phyloP scores from a whole-genome alignment of 2,329 filamentous ascomycete species.

The Macrophomina pseudophaseolina region DNA sequence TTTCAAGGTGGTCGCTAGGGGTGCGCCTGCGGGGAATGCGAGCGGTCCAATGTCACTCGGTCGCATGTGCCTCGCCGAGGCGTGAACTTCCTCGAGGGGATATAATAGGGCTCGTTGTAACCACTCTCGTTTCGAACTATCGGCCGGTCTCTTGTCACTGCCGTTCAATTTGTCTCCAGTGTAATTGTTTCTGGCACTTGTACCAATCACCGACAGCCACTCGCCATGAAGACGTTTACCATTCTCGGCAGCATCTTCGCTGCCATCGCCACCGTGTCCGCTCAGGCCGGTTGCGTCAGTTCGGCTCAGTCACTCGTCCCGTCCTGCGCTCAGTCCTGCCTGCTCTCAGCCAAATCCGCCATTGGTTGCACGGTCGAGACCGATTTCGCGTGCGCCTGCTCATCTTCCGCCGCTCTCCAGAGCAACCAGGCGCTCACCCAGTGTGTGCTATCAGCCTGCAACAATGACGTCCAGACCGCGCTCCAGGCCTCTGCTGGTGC shows the following conservation, averaged over 20 bases:
- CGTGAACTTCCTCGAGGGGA: background rate
- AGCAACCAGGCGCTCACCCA: slow-evolving; percentile 6
- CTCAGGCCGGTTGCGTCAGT: slow-evolving; percentile 22
- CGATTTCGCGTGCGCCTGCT: slow-evolving; percentile 22
- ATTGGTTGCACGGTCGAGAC: slow-evolving; percentile 24
- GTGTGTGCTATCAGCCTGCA: slow-evolving; percentile 20
- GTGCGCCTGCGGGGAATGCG: slow-evolving; percentile 5
- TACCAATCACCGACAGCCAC: background rate
- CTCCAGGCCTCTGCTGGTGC: slow-evolving; percentile 21
- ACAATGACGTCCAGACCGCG: slow-evolving; percentile 17
- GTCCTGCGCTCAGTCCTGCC: slow-evolving; percentile 20
- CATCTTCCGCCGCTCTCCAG: background rate
- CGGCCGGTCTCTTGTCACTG: background rate
- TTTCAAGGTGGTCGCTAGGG: background rate
- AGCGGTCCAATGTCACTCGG: slow-evolving; percentile 1
- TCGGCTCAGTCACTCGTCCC: slow-evolving; percentile 22
- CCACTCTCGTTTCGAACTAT: background rate
- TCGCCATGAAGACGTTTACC: slow-evolving; percentile 15
- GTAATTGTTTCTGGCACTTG: background rate
- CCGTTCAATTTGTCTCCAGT: background rate
- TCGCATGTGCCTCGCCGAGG: slow-evolving; percentile 23
- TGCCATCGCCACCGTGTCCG: slow-evolving; percentile 10
- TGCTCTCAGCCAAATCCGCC: slow-evolving; percentile 15
- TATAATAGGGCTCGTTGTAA: slow-evolving; percentile 3
- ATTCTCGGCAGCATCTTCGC: background rate